A percentile compares a stretch with the other conserved stretches of the same genome.
These are phyloP conservation scores for Solanum neorickii DNA, from an alignment of 257 asterid genomes.

Conservation along the genomic window DNA sequence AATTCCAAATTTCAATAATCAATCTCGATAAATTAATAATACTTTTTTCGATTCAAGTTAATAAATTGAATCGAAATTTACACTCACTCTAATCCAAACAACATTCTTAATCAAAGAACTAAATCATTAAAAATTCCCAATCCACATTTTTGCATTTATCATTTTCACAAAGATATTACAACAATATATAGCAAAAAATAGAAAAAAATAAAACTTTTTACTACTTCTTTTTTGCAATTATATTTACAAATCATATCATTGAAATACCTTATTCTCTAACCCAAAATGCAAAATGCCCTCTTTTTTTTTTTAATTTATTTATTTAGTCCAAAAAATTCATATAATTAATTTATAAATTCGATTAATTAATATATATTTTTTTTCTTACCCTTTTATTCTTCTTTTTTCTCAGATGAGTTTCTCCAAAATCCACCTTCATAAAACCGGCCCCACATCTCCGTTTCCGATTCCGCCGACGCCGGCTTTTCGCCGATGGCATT, in stretches of 20 bases:
- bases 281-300: neutral
- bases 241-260: neutral
- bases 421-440: conserved; percentile 78
- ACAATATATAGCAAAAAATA: neutral
- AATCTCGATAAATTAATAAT: neutral
- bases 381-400: neutral
- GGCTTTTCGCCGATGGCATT: neutral
- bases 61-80: neutral
- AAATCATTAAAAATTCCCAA: neutral
- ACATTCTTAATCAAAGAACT: neutral
- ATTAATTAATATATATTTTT: neutral
- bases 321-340: neutral
- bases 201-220: neutral
- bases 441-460: conserved; percentile 62
- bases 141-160: neutral
- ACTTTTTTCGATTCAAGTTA: neutral
- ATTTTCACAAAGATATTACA: neutral
- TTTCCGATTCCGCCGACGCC: conserved; percentile 21
- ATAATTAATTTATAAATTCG: neutral
- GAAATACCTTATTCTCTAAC: neutral
- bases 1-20: neutral
- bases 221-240: neutral
- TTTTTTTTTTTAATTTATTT: neutral
- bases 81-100: neutral
- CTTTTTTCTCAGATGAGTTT: conserved; percentile 41